These are phyloP conservation scores for Fusarium goolgardi DNA, from an alignment of 2,329 filamentous ascomycete species.

Conservation along the genomic window DNA sequence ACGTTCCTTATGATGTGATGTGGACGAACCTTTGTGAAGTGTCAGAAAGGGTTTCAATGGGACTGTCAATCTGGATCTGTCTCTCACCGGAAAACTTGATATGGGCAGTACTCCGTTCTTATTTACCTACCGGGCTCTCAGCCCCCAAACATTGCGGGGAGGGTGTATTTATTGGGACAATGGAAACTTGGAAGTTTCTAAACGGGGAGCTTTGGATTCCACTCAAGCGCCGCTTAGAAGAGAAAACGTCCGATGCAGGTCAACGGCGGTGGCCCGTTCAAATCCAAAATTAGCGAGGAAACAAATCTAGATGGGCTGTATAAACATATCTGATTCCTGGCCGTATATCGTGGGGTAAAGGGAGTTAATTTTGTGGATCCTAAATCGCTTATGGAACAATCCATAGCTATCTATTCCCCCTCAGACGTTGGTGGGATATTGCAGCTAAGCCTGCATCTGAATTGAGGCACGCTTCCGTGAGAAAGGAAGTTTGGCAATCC, in stretches of 20 bases:
- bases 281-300: neutral
- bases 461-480: conserved; percentile 8
- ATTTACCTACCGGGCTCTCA: neutral
- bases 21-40: neutral
- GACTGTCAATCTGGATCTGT: neutral
- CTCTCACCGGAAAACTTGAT: neutral
- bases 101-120: conserved; percentile 2
- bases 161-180: neutral
- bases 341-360: neutral
- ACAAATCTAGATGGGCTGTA: neutral
- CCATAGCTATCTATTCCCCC: neutral
- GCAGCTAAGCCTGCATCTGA: conserved; percentile 11
- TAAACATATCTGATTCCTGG: neutral
- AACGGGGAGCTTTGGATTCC: neutral
- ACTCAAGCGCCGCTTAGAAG: neutral
- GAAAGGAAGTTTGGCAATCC: neutral
- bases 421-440: conserved; percentile 1
- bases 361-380: neutral
- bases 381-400: neutral
- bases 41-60: neutral
- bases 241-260: neutral
- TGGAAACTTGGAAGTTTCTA: neutral
- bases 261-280: neutral
- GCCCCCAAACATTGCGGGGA: neutral
- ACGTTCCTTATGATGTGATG: too few relatives aligned